These are phyloP conservation scores for Thelephora aurantiotincta DNA, from an alignment of 768 basidiomycete species.

Conservation along the genomic window DNA sequence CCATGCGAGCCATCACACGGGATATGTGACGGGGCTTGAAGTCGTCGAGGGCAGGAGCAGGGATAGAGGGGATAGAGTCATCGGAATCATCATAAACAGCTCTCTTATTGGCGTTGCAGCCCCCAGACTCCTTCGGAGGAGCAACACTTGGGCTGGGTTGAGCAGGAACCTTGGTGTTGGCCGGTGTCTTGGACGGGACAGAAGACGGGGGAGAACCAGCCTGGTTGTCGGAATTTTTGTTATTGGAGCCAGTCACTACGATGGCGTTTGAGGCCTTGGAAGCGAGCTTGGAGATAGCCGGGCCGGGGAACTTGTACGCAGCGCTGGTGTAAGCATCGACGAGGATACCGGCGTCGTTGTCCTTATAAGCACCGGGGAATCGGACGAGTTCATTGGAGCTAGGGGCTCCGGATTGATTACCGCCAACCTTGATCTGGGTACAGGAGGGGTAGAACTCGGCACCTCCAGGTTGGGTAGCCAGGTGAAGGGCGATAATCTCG, in stretches of 20 bases:
- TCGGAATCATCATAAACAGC: not conserved
- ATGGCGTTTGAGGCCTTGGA: no score
- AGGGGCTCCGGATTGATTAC: slow-evolving; percentile 37
- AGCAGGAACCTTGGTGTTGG: not conserved
- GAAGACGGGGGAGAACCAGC: not conserved
- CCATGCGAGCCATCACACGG: not conserved
- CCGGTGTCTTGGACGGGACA: not conserved
- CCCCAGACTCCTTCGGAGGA: not conserved
- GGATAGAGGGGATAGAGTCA: not conserved
- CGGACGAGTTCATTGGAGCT: slow-evolving; percentile 35
- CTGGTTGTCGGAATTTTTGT: not conserved
- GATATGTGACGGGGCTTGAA: not conserved
- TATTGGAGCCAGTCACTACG: slow-evolving; percentile 6
- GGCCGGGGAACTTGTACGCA: slow-evolving; percentile 12
- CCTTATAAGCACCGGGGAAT: slow-evolving; percentile 62
- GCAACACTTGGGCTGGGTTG: not conserved
- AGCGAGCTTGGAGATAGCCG: slow-evolving; percentile 8
- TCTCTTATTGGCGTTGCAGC: not conserved
- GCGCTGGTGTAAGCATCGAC: slow-evolving; percentile 14
- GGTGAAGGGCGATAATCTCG: slow-evolving; percentile 24
- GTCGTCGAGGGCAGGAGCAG: not conserved
- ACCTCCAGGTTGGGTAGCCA: slow-evolving; percentile 24
- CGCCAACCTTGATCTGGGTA: slow-evolving; percentile 37
- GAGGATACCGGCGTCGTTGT: slow-evolving; percentile 59
- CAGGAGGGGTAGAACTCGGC: slow-evolving; percentile 72